These are phyloP conservation scores for Ilex paraguariensis DNA, from an alignment of 305 asterid species.

Conservation along the genomic window DNA sequence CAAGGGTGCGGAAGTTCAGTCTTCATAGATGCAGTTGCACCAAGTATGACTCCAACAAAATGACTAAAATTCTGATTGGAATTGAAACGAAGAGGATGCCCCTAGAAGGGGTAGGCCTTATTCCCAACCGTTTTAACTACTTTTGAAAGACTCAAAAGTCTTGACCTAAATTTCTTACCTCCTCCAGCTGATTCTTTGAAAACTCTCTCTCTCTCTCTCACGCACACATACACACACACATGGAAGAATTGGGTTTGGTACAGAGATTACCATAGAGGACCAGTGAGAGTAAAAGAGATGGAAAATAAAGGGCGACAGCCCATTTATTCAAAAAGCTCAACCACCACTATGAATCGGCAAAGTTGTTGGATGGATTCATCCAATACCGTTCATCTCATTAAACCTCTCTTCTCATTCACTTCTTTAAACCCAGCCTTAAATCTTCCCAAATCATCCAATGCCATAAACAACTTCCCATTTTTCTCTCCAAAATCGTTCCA, in stretches of 20 bases:
- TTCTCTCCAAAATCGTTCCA: slow-evolving; percentile 7
- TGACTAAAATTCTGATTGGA: too few relatives aligned
- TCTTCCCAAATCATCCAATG: slow-evolving; percentile 7
- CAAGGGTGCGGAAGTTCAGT: too few relatives aligned
- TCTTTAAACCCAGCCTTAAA: slow-evolving; percentile 26
- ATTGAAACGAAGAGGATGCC: too few relatives aligned
- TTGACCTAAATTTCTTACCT: slow-evolving; percentile 18
- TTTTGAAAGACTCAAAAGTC: slow-evolving; percentile 1
- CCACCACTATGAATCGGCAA: slow-evolving; percentile 12
- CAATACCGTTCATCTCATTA: slow-evolving; percentile 9
- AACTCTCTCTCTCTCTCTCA: not conserved
- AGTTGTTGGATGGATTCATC: slow-evolving; percentile 23
- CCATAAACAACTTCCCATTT: not conserved
- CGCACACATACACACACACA: not conserved
- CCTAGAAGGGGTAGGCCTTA: too few relatives aligned
- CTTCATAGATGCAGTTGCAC: too few relatives aligned
- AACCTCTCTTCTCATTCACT: slow-evolving; percentile 4
- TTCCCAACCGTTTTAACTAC: slow-evolving; percentile 31
- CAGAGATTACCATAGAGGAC: not conserved
- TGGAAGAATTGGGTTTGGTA: too few relatives aligned
- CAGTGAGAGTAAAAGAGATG: slow-evolving; percentile 1
- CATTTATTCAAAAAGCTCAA: slow-evolving; percentile 16
- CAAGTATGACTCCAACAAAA: too few relatives aligned
- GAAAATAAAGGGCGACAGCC: not conserved
- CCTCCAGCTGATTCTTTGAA: slow-evolving; percentile 6